phyloP scores from a whole-genome alignment of 2,329 filamentous ascomycete genomes.

The Amauroascus niger region DNA sequence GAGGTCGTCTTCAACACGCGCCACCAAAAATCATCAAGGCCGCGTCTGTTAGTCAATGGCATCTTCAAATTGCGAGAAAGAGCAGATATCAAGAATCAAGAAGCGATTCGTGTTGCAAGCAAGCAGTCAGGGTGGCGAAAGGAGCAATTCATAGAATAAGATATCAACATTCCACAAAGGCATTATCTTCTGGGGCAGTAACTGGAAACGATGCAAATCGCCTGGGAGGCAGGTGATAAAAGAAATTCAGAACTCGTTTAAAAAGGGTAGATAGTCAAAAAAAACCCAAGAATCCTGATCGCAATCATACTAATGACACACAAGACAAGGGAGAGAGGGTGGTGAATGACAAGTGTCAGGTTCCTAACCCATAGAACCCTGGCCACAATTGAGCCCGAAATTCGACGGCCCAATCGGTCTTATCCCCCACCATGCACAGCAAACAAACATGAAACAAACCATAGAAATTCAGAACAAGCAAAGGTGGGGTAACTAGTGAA shows the following conservation, averaged over 20 bases:
- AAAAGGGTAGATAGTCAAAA: neutral
- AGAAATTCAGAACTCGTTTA: neutral
- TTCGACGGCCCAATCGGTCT: slow-evolving; percentile 6
- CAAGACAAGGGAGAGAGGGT: neutral
- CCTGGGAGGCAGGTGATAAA: neutral
- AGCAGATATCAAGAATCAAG: neutral
- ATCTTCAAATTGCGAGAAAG: neutral
- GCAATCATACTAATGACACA: neutral
- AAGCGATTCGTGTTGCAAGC: neutral
- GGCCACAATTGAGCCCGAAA: neutral
- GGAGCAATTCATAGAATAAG: slow-evolving; percentile 4
- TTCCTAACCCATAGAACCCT: neutral
- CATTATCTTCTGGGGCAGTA: neutral
- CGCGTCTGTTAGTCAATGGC: slow-evolving; percentile 10
- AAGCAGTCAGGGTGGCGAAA: neutral
- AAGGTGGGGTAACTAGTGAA: neutral
- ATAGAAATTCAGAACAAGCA: neutral
- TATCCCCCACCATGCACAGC: slow-evolving; percentile 2
- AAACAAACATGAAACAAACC: slow-evolving; percentile 1
- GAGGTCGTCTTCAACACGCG: slow-evolving; percentile 52
- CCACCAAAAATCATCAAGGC: slow-evolving; percentile 11
- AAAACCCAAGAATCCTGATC: neutral
- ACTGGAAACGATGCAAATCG: neutral
- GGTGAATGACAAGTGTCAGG: neutral
- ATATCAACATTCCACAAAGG: neutral